phyloP scores from a whole-genome alignment of 2,329 filamentous ascomycete species.

The Thermomyces lanuginosus region DNA sequence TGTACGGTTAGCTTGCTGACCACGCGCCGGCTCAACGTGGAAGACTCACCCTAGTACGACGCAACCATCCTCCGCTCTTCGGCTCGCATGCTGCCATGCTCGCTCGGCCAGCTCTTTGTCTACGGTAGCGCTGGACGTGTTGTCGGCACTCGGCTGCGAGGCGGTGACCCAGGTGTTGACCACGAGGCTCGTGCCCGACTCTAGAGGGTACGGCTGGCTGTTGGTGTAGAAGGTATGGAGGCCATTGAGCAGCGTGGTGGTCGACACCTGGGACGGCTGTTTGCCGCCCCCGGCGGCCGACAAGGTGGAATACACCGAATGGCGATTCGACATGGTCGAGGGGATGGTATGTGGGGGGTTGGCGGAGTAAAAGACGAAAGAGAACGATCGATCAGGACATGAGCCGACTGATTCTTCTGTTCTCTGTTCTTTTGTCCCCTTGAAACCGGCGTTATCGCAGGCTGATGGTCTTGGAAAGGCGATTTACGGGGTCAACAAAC shows the following conservation, averaged over 20 bases:
- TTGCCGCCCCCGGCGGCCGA: slow-evolving; percentile 31
- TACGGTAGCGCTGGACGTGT: slow-evolving; percentile 57
- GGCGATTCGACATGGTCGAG: slow-evolving; percentile 43
- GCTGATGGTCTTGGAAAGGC: too few relatives aligned
- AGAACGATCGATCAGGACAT: background rate
- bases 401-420: background rate
- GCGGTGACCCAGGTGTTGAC: slow-evolving; percentile 93
- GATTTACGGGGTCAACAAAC: too few relatives aligned
- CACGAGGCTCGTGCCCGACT: slow-evolving; percentile 77
- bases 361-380: background rate
- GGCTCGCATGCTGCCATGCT: slow-evolving; percentile 91
- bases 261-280: slow-evolving; percentile 62
- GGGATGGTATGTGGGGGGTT: background rate
- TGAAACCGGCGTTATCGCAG: too few relatives aligned
- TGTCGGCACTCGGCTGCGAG: slow-evolving; percentile 50
- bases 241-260: slow-evolving; percentile 80
- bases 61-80: slow-evolving; percentile 88
- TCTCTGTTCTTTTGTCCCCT: too few relatives aligned
- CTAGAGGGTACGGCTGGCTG: slow-evolving; percentile 67
- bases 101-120: slow-evolving; percentile 62
- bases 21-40: background rate
- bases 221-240: slow-evolving; percentile 79
- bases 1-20: slow-evolving; percentile 1
- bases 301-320: slow-evolving; percentile 46
- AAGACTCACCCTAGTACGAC: slow-evolving; percentile 63